Evolutionary conservation across 73 alveolate genomes (phyloP), one percentile per base, ranked within the genome.

Genomic region (Symbiodinium natans): DNA sequence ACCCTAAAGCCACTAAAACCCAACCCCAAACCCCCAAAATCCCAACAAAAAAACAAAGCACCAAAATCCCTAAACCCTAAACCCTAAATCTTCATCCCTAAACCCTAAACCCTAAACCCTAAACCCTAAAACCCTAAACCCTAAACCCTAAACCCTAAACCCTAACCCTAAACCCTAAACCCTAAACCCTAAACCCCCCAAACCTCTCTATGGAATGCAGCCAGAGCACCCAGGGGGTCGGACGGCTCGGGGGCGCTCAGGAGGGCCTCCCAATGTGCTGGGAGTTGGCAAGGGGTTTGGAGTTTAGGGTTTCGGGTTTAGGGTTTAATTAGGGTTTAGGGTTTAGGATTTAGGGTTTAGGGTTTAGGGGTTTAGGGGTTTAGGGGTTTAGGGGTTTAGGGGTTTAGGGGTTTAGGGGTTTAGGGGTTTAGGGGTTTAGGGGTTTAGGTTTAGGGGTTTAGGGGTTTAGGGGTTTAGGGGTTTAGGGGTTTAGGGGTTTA

Each of bases 161-260:
- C 75, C 29, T 34, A 46, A 13, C n/a, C n/a, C 77, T 27, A 17
- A 59, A 27, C 77, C 36, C n/a, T 5, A 13, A 13, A 23, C 38
- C 77, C 34, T 59, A 59, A 17, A 59, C 34, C 34, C n/a, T 59
- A 23, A 59, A 1, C 77, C n/a, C 13, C 36, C 8, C 11, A 59
- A 17, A 1, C n/a, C 77, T 9, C 23, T 59, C 77, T 17, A 17
- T 19, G 77, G 21, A 46, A 46, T 46, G 6, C 59, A 13, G 59
- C 59, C 59, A 46, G 13, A 13, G 6, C 59, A 46, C 89, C 98
- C 98, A 92, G 42, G 10, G 98, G 98, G 46, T 92, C 98, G 40
- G 90, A 73, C 15, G 99, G 99, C 56, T 93, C 99, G 38, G 99
- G 99, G 29, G 99, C 34, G 42, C 93, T 80, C 52, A 93, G 99